A percentile compares a stretch with the other conserved stretches of the same genome.
Conservation (phyloP, 495 filamentous ascomycete species). For the Penicillium coprophilum region DNA sequence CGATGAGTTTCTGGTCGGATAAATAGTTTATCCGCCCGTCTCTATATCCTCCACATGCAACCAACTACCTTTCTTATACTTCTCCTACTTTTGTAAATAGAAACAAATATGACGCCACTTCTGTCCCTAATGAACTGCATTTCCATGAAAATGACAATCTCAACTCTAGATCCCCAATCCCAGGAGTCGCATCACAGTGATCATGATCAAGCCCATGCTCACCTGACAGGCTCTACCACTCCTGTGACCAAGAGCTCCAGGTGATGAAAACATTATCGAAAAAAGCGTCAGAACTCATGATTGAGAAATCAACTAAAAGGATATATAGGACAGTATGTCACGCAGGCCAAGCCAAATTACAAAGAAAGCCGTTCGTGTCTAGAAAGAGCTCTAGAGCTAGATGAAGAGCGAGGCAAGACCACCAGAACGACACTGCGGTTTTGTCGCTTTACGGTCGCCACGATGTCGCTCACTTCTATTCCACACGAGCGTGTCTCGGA, state of each 20-base stretch:
- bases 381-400: conserved; percentile 14
- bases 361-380: conserved; percentile 4
- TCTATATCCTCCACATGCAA: conserved; percentile 2
- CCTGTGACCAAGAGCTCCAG: conserved; percentile 19
- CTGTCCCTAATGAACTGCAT: neutral
- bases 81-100: neutral
- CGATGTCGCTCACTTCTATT: conserved; percentile 16
- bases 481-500: conserved; percentile 1
- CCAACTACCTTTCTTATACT: neutral
- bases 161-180: neutral
- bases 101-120: neutral
- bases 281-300: neutral
- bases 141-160: conserved; percentile 6
- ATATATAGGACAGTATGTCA: conserved; percentile 2
- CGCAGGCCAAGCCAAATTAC: neutral
- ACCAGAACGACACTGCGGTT: conserved; percentile 13
- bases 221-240: conserved; percentile 20
- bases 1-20: conserved; percentile 9
- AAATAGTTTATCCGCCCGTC: conserved; percentile 7
- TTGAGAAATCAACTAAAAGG: neutral
- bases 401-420: conserved; percentile 19
- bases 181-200: conserved; percentile 1
- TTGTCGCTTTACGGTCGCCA: conserved; percentile 8
- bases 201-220: conserved; percentile 8
- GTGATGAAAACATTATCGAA: conserved; percentile 26